These are phyloP conservation scores for Fusarium illudens DNA, from an alignment of 2,329 filamentous ascomycete species.

Conservation along the genomic window DNA sequence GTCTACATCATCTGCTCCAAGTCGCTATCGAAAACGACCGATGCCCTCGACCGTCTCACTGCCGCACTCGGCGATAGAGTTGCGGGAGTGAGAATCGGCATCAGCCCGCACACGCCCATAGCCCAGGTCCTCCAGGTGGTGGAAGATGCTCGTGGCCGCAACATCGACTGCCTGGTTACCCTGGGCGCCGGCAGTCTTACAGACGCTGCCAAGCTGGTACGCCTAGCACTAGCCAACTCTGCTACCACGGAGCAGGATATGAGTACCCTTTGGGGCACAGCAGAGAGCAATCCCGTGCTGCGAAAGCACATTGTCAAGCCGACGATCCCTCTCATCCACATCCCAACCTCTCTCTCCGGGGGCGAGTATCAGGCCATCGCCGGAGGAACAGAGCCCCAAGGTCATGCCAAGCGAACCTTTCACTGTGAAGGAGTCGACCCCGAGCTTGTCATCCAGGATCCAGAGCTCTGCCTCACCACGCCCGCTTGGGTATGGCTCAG, in stretches of 20 bases:
- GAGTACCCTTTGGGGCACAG: slow-evolving; percentile 44
- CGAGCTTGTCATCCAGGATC: slow-evolving; percentile 64
- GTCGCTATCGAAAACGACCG: slow-evolving; percentile 57
- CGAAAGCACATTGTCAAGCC: slow-evolving; percentile 27
- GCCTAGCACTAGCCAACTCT: slow-evolving; percentile 59
- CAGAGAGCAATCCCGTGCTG: slow-evolving; percentile 32
- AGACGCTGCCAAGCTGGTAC: slow-evolving; percentile 63
- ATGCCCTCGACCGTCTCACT: slow-evolving; percentile 53
- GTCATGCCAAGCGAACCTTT: slow-evolving; percentile 43
- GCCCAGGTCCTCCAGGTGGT: slow-evolving; percentile 60
- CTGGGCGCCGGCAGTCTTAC: slow-evolving; percentile 65
- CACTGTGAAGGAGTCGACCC: slow-evolving; percentile 52
- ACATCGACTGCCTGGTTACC: slow-evolving; percentile 61
- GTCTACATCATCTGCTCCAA: slow-evolving; percentile 45
- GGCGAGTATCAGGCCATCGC: slow-evolving; percentile 48
- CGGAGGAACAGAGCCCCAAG: slow-evolving; percentile 41
- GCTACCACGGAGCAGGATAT: slow-evolving; percentile 50
- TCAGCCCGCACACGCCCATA: slow-evolving; percentile 63
- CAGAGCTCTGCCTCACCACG: slow-evolving; percentile 59
- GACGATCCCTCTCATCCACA: slow-evolving; percentile 44
- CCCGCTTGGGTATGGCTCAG: slow-evolving; percentile 64
- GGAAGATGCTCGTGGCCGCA: slow-evolving; percentile 47
- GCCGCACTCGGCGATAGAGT: slow-evolving; percentile 51
- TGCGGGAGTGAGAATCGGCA: slow-evolving; percentile 58
- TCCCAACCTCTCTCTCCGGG: slow-evolving; percentile 49